Evolutionary conservation across 352 stramenopile species (phyloP), one percentile per base, ranked within the genome.

Genomic region (Globisporangium splendens): DNA sequence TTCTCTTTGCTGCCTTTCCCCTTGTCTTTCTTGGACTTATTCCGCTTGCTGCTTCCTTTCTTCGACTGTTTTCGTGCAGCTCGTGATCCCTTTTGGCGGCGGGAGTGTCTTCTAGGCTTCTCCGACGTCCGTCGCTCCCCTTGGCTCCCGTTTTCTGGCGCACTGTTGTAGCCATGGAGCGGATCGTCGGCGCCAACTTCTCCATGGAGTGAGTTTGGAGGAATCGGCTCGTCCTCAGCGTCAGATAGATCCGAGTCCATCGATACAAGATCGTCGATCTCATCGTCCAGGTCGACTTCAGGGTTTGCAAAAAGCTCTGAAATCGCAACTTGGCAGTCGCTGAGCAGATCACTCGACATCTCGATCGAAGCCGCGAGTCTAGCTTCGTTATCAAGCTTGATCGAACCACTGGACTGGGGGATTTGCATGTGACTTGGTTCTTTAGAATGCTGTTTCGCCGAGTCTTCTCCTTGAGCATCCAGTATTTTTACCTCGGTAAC

Each of bases 161-260:
- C 66, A 18, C 70, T 87, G 28, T 50, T 66, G 56, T 72, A 79
- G 1, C 61, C 67, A 12, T 76, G 63, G 11, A 59, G 38, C 1
- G 51, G 24, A 12, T 56, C 68, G 17, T 5, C 22, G 20, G 31
- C 48, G 20, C 61, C 33, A 3, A 46, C 22, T 22, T 56, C 60
- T 20, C 24, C 33, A 20, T 59, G 59, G 14, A 50, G 28, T 35
- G 28, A 43, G 51, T 61, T 81, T 0, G 79, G 80, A 7, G 76
- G 71, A n/a, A 89, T 86, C 22, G 76, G 72, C 31, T 88, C 76
- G 50, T 92, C 73, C 15, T 83, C 77, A 1, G 76, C 82, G 11
- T 69, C 77, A 1, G 82, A 92, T 1, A 90, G 51, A 17, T 92
- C 82, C 14, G 82, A 89, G 68, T 86, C 76, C 39, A 73, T 51